These are phyloP conservation scores for Helminthosporium solani DNA, from an alignment of 2,329 filamentous ascomycete species.

Conservation along the genomic window DNA sequence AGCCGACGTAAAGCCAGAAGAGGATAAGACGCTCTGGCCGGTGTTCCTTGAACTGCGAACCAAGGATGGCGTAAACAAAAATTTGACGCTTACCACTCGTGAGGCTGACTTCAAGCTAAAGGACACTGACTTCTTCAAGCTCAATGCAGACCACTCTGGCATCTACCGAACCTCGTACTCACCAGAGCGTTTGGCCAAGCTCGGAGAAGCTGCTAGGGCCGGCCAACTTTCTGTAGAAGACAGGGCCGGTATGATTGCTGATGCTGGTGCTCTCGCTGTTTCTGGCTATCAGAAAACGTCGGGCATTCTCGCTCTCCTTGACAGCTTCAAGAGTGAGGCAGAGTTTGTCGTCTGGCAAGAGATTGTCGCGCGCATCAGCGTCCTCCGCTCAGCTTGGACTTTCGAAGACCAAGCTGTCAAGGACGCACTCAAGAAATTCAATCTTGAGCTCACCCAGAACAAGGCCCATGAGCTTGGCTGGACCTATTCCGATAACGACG, in stretches of 20 bases:
- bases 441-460: conserved; percentile 71
- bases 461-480: conserved; percentile 88
- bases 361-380: conserved; percentile 73
- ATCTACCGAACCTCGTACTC: conserved; percentile 90
- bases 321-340: conserved; percentile 76
- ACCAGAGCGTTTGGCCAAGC: conserved; percentile 79
- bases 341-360: conserved; percentile 97
- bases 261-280: conserved; percentile 83
- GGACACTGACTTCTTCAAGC: conserved; percentile 86
- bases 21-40: conserved; percentile 84
- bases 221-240: conserved; percentile 84
- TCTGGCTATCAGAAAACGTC: conserved; percentile 95
- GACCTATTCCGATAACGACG: conserved; percentile 80
- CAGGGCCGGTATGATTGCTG: conserved; percentile 85
- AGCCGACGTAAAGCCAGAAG: conserved; percentile 88
- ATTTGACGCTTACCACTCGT: conserved; percentile 69
- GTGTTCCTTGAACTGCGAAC: conserved; percentile 85
- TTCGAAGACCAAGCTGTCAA: conserved; percentile 75
- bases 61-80: conserved; percentile 77
- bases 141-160: conserved; percentile 92
- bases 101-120: conserved; percentile 77
- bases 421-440: conserved; percentile 79
- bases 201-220: conserved; percentile 80
- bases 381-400: conserved; percentile 83
- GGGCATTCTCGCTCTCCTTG: conserved; percentile 78